Evolutionary conservation across 176 grass and related monocot genomes (phyloP), one percentile per base, ranked within the genome.

Genomic region (Musa itinerans): DNA sequence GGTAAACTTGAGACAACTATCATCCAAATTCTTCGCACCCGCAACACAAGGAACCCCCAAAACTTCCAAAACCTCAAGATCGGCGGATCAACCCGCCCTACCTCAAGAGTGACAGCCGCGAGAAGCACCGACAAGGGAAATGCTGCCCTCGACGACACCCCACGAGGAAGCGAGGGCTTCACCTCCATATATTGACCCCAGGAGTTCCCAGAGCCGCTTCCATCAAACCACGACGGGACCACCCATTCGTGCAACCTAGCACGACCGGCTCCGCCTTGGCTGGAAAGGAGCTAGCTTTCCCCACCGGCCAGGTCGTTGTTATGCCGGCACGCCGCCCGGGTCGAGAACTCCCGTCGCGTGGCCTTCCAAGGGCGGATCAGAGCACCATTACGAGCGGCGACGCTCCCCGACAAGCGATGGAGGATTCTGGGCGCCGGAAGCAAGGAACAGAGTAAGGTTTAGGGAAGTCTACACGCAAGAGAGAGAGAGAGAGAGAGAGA

Each of bases 131-230:
- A 66, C 58, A 65, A 71, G 5, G 22, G 58, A 66, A 87, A 82
- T 79, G 81, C 85, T 21, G 77, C 68, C 74, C 63, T 55, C 75
- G 65, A 83, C 78, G 80, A 50, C 29, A 80, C 77, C 76, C 85
- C 11, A 15, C 80, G 68, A 24, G 68, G 75, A 62, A 75, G 27
- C 72, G 70, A 83, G 72, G 85, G 76, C 73, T 80, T 85, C 54
- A 81, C 78, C 78, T 77, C 83, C 83, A 85, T 85, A 65, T 63
- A 81, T 85, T 22, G 43, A 71, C 68, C 72, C 71, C 69, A 69
- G 20, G 50, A 69, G 27, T 20, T 52, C 65, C 65, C 19, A 29
- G 63, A 67, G 19, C 19, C 52, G 19, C 63, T 56, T 56, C 72
- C 72, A 74, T 74, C 53, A 54, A 29, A 52, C 52, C 23, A 19